phyloP scores from a whole-genome alignment of 2,329 filamentous ascomycete species.

The Lachnellula occidentalis region DNA sequence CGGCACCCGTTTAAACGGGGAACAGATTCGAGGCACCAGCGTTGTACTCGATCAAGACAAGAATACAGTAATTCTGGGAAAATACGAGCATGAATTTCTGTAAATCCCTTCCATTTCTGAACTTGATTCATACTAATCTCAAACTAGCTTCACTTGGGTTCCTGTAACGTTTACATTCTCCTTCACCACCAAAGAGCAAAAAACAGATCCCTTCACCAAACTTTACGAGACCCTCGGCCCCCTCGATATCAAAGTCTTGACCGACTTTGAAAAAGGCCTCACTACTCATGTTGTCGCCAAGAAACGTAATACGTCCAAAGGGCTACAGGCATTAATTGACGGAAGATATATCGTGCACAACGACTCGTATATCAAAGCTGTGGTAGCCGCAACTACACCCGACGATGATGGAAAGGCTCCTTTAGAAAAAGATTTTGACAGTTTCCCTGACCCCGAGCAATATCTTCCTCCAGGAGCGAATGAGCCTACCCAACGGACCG shows the following conservation, averaged over 20 bases:
- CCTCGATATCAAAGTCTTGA: conserved; percentile 81
- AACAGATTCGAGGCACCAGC: conserved; percentile 59
- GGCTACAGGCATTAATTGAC: conserved; percentile 79
- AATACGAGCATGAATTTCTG: conserved; percentile 59
- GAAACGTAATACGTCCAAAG: conserved; percentile 85
- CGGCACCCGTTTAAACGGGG: conserved; percentile 73
- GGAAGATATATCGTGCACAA: conserved; percentile 67
- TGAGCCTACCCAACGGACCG: conserved; percentile 64
- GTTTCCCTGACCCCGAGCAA: conserved; percentile 71
- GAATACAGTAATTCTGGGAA: conserved; percentile 67
- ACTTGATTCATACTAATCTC: not conserved
- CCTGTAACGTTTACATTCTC: conserved; percentile 79
- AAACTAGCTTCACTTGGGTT: conserved; percentile 65
- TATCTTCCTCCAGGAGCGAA: conserved; percentile 70
- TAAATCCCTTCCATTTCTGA: conserved; percentile 29
- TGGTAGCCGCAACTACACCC: conserved; percentile 48
- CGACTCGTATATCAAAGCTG: conserved; percentile 64
- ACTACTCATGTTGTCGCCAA: conserved; percentile 87
- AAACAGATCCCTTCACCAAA: conserved; percentile 55
- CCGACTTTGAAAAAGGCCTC: conserved; percentile 60
- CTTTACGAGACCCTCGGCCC: conserved; percentile 66
- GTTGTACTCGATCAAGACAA: conserved; percentile 50
- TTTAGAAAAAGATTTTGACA: conserved; percentile 72
- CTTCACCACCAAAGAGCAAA: conserved; percentile 65
- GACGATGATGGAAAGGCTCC: conserved; percentile 32